Evolutionary conservation across 305 asterid genomes (phyloP), one percentile per base, ranked within the genome.

Genomic region (Caryopteris hybrid): DNA sequence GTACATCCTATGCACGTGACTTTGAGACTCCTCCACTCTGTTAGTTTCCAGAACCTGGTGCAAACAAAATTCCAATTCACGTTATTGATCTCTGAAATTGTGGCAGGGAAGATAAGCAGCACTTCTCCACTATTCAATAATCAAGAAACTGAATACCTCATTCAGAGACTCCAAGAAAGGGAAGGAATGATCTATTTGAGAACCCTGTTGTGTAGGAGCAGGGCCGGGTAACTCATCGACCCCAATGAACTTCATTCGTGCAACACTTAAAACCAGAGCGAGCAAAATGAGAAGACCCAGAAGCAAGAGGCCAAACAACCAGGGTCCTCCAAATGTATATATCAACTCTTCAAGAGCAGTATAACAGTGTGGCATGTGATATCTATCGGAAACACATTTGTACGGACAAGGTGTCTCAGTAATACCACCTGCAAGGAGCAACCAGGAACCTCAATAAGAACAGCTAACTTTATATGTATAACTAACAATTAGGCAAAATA

Each of bases 311-410:
- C 98, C 96, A 76, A 95, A 95, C 74, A 85, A 72, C 99, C 99
- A 95, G 69, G 98, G 99, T 55, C 99, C 99, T 45, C 99, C 99
- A 88, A 95, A 95, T 47, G 97, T 89, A 81, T 95, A 84, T 65
- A 95, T 83, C 80, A 95, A 78, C 83, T 95, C 98, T 71, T 92
- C 99, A 68, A 95, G 96, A 62, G 99, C 95, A 21, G 99, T 95
- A 78, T 88, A 95, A 77, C 99, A 95, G 67, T 83, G 81, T 58
- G 99, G 99, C 96, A 86, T 88, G 79, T 92, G 98, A 78, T 92
- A 92, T 80, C 95, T 84, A 66, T 87, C 97, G 1, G 96, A 86
- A 64, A 95, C 70, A 74, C 99, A 95, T 81, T 83, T 78, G 79
- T 89, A 95, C 43, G 99, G 99, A 80, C 99, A 95, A 48, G 99